Evolutionary conservation across 1,284 basidiomycete genomes (phyloP).

Genomic region (Paramarasmius palmivorus): DNA sequence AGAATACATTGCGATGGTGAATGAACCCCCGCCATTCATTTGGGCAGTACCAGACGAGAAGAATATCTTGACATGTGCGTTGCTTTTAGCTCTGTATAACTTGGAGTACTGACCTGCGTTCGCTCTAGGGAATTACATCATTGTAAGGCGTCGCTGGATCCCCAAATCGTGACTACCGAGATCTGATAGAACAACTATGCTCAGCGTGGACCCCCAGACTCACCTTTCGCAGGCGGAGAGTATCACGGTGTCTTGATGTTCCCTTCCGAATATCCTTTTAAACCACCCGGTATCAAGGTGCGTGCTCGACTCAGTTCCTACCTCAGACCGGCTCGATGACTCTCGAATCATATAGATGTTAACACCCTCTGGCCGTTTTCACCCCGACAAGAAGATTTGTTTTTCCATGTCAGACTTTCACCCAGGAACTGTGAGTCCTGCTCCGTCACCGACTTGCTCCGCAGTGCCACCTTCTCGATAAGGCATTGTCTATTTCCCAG

Average conservation of each 20-base stretch:
- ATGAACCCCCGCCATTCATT: slow-evolving; percentile 90
- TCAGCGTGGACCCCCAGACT: slow-evolving; percentile 90
- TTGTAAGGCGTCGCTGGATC: slow-evolving; percentile 45
- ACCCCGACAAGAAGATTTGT: slow-evolving; percentile 93
- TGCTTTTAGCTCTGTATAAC: slow-evolving; percentile 5
- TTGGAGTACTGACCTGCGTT: slow-evolving; percentile 12
- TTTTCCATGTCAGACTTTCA: slow-evolving; percentile 97
- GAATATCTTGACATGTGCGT: slow-evolving; percentile 87
- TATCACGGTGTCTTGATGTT: slow-evolving; percentile 90
- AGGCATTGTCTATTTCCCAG: too few species aligned
- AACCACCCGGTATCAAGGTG: slow-evolving; percentile 94
- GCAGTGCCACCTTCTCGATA: too few species aligned
- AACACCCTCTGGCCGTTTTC: slow-evolving; percentile 92
- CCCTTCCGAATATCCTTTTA: slow-evolving; percentile 92
- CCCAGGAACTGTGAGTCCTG: slow-evolving; percentile 74
- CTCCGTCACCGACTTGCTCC: too few species aligned
- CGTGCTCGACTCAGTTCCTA: slow-evolving; percentile 18
- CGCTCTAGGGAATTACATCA: slow-evolving; percentile 83
- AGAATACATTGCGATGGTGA: slow-evolving; percentile 93
- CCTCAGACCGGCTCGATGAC: slow-evolving; percentile 8
- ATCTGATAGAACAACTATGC: neutral
- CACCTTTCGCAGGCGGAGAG: slow-evolving; percentile 90
- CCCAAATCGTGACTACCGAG: slow-evolving; percentile 10
- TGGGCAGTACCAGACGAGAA: slow-evolving; percentile 95
- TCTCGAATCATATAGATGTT: slow-evolving; percentile 63